These are phyloP conservation scores for Berkeleyomyces basicola DNA, from an alignment of 2,329 filamentous ascomycete genomes.

Conservation along the genomic window DNA sequence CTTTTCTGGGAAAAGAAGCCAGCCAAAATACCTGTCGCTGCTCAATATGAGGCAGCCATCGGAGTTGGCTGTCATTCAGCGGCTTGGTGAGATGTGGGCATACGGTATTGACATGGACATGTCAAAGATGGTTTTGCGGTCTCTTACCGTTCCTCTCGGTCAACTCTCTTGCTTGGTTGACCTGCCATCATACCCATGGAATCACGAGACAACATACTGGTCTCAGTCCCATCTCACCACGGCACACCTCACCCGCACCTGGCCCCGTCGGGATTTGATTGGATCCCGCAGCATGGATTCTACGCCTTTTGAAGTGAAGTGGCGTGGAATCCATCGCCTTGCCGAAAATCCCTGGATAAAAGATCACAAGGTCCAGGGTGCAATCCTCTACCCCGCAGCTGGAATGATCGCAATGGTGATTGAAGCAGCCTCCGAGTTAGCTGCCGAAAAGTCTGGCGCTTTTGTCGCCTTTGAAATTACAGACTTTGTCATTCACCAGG, in stretches of 20 bases:
- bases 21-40: conserved; percentile 6
- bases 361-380: conserved; percentile 34
- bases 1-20: conserved; percentile 11
- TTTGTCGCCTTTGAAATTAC: conserved; percentile 24
- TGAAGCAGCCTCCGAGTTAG: conserved; percentile 29
- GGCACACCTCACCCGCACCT: conserved; percentile 27
- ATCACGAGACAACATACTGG: conserved; percentile 36
- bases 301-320: conserved; percentile 29
- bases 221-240: conserved; percentile 32
- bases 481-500: conserved; percentile 31
- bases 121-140: conserved; percentile 16
- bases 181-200: conserved; percentile 38
- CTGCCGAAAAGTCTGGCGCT: conserved; percentile 7
- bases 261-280: conserved; percentile 33
- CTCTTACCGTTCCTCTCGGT: background rate
- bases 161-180: conserved; percentile 23
- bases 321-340: conserved; percentile 32
- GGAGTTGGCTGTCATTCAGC: conserved; percentile 18
- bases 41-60: conserved; percentile 14
- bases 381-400: conserved; percentile 33
- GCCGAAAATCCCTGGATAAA: conserved; percentile 35
- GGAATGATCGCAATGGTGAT: conserved; percentile 34
- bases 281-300: conserved; percentile 30
- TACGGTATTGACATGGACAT: conserved; percentile 22
- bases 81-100: conserved; percentile 24